Evolutionary conservation across 371 early-diverging fungal species (phyloP).

Genomic region (Rhizopus arrhizus): DNA sequence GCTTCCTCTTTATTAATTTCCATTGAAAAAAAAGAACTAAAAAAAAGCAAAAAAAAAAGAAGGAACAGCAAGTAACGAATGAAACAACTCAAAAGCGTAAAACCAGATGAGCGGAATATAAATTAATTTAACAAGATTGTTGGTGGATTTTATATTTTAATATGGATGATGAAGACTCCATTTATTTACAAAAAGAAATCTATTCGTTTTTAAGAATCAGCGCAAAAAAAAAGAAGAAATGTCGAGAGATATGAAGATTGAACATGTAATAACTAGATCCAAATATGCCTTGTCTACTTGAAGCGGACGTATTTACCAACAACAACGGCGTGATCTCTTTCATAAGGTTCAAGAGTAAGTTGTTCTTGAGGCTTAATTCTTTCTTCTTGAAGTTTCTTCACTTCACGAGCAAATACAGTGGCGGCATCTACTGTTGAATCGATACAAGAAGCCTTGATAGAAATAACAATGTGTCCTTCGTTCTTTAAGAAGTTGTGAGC

Average conservation of each 20-base stretch:
- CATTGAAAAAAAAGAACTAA: constrained; percentile 48
- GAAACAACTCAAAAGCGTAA: not conserved
- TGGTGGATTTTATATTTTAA: too few relatives aligned
- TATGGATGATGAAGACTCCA: not conserved
- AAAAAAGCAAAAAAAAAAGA: constrained; percentile 3
- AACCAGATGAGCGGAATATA: not conserved
- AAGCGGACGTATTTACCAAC: constrained; percentile 76
- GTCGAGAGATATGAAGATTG: not conserved
- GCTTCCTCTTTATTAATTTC: constrained; percentile 93
- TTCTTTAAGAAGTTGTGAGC: constrained; percentile 61
- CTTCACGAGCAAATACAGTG: too few relatives aligned
- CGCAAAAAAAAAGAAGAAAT: too few relatives aligned
- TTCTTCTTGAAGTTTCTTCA: constrained; percentile 94
- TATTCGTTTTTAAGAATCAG: not conserved
- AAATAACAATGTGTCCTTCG: too few relatives aligned
- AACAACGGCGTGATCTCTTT: too few relatives aligned
- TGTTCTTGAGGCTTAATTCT: constrained; percentile 99
- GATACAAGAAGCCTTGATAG: too few relatives aligned
- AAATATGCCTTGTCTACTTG: constrained; percentile 38
- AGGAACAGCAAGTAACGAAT: not conserved
- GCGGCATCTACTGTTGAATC: too few relatives aligned
- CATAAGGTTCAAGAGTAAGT: constrained; percentile 98
- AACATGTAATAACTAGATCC: not conserved
- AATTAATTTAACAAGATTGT: too few relatives aligned
- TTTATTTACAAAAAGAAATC: constrained; percentile 1